Conservation (phyloP, 805 yeast genomes). For the Suhomyces tanzawaensis region DNA sequence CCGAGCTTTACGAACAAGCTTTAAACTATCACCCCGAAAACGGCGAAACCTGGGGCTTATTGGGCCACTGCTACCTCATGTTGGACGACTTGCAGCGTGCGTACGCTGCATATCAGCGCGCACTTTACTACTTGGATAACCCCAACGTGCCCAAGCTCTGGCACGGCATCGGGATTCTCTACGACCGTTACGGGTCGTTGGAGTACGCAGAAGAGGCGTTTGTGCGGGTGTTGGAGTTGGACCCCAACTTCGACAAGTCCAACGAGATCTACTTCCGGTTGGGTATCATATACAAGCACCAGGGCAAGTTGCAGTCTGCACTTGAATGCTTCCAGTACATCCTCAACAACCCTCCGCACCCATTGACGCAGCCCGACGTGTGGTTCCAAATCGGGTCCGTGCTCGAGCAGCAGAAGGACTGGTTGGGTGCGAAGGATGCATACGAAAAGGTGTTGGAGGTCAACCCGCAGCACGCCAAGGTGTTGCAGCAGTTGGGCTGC, state of each 20-base stretch:
- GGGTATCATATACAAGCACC: constrained; percentile 96
- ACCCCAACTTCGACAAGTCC: constrained; percentile 93
- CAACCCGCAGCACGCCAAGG: constrained; percentile 93
- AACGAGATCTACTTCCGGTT: constrained; percentile 94
- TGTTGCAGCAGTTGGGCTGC: constrained; percentile 93
- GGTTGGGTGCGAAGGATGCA: constrained; percentile 89
- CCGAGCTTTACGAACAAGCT: constrained; percentile 89
- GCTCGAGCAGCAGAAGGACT: constrained; percentile 89
- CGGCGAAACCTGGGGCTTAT: constrained; percentile 95
- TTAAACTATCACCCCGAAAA: constrained; percentile 77
- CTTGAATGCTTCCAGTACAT: constrained; percentile 94
- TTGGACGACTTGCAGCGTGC: constrained; percentile 94
- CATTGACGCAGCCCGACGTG: constrained; percentile 92
- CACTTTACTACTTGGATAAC: constrained; percentile 83
- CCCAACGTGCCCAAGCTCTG: constrained; percentile 95
- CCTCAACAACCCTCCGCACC: constrained; percentile 87
- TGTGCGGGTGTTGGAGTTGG: constrained; percentile 91
- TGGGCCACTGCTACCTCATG: constrained; percentile 97
- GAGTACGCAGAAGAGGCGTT: constrained; percentile 99
- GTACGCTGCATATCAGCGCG: constrained; percentile 95
- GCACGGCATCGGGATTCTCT: constrained; percentile 97
- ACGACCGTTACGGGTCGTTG: constrained; percentile 92
- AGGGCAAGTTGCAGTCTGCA: constrained; percentile 80
- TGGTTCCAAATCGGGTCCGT: constrained; percentile 99
- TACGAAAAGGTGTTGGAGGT: constrained; percentile 88